A percentile compares a stretch with the other conserved stretches of the same genome.
Conservation (phyloP, 2,329 filamentous ascomycete genomes). For the Sporothrix variecibatus region DNA sequence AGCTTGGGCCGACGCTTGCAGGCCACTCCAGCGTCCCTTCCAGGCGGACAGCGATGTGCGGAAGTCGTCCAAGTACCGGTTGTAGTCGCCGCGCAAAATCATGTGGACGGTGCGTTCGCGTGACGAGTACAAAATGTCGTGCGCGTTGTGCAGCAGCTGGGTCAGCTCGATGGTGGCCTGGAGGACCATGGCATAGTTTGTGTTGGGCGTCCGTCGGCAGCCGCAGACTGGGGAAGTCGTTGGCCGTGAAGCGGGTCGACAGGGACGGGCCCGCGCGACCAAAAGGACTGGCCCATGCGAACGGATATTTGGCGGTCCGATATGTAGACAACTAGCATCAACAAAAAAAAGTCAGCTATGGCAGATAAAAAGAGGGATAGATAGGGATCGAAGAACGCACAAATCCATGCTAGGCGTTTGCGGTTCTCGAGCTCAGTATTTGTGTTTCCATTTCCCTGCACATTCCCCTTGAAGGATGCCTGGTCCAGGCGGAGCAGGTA, state of each 20-base stretch:
- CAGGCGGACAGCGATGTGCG: conserved; percentile 9
- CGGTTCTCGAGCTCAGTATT: background rate
- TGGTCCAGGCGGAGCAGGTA: conserved; percentile 15
- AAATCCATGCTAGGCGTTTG: conserved; percentile 11
- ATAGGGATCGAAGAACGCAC: background rate
- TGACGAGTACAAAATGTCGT: conserved; percentile 17
- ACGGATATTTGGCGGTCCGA: conserved; percentile 13
- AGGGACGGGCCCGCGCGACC: conserved; percentile 16
- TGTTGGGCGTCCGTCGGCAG: background rate
- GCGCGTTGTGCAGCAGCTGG: conserved; percentile 10
- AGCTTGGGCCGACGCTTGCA: conserved; percentile 12
- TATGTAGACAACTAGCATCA: conserved; percentile 5
- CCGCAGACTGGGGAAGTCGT: conserved; percentile 9
- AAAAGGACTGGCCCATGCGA: conserved; percentile 18
- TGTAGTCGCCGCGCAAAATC: conserved; percentile 15
- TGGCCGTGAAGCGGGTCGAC: conserved; percentile 10
- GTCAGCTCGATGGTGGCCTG: conserved; percentile 16
- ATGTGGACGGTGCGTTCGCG: conserved; percentile 11
- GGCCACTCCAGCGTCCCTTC: background rate
- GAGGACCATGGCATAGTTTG: conserved; percentile 2
- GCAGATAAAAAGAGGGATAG: background rate
- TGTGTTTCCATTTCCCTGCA: background rate
- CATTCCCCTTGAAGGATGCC: conserved; percentile 6
- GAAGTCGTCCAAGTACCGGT: background rate
- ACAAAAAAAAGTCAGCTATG: background rate